A percentile compares a stretch with the other conserved stretches of the same genome.
Evolutionary conservation across 768 basidiomycete genomes (phyloP).

Genomic region (Hericium alpestre): DNA sequence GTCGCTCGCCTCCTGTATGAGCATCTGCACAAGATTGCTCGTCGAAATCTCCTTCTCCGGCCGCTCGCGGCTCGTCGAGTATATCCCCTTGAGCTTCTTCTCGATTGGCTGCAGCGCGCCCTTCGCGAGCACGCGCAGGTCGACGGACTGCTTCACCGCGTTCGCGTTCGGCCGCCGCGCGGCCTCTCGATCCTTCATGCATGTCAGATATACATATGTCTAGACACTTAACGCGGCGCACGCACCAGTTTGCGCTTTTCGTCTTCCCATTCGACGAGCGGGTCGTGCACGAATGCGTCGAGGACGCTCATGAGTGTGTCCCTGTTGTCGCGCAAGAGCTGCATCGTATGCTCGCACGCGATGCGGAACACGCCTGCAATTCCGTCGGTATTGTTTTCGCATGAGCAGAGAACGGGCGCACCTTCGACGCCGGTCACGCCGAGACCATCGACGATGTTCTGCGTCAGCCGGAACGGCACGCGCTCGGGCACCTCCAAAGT

Average conservation of each 20-base stretch:
- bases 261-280: slow-evolving; percentile 91
- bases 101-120: slow-evolving; percentile 72
- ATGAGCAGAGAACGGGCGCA: slow-evolving; percentile 14
- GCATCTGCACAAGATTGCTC: slow-evolving; percentile 79
- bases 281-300: slow-evolving; percentile 95
- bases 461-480: slow-evolving; percentile 90
- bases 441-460: slow-evolving; percentile 84
- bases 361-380: slow-evolving; percentile 73
- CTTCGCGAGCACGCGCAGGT: slow-evolving; percentile 60
- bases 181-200: slow-evolving; percentile 12
- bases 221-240: neutral
- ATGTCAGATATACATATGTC: too few relatives aligned
- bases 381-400: neutral
- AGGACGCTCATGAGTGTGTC: slow-evolving; percentile 92
- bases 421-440: slow-evolving; percentile 93
- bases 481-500: slow-evolving; percentile 79
- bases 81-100: slow-evolving; percentile 70
- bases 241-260: slow-evolving; percentile 56
- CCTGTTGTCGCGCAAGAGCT: slow-evolving; percentile 78
- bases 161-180: neutral
- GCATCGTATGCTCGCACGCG: slow-evolving; percentile 84
- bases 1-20: slow-evolving; percentile 85
- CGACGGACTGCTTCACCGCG: slow-evolving; percentile 19
- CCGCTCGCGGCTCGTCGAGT: slow-evolving; percentile 27
- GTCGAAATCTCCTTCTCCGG: slow-evolving; percentile 48